A percentile compares a stretch with the other conserved stretches of the same genome.
These are phyloP conservation scores for Hypoxylon sp. DNA, from an alignment of 2,329 filamentous ascomycete species.

Conservation along the genomic window DNA sequence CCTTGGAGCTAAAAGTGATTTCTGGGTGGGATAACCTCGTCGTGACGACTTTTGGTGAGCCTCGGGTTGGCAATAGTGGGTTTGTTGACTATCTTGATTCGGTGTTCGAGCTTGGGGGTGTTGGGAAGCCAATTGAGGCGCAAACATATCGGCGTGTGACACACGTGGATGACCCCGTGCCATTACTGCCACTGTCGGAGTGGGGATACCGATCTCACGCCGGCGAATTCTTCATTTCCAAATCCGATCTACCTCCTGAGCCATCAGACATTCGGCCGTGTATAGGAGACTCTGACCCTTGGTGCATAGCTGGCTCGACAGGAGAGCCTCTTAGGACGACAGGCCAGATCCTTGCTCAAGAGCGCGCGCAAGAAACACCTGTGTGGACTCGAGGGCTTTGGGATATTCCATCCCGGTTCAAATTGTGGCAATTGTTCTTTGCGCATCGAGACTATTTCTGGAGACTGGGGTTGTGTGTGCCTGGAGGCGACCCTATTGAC, in stretches of 20 bases:
- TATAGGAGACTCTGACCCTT: slow-evolving; percentile 76
- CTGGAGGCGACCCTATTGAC: slow-evolving; percentile 79
- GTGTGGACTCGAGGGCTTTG: slow-evolving; percentile 63
- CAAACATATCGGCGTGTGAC: slow-evolving; percentile 82
- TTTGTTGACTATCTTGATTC: slow-evolving; percentile 70
- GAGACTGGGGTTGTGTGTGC: slow-evolving; percentile 90
- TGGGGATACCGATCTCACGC: slow-evolving; percentile 91
- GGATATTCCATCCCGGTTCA: slow-evolving; percentile 72
- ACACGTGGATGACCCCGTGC: slow-evolving; percentile 88
- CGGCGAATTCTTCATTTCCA: slow-evolving; percentile 89
- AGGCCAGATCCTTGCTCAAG: slow-evolving; percentile 45
- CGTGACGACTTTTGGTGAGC: slow-evolving; percentile 95
- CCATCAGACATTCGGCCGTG: slow-evolving; percentile 80
- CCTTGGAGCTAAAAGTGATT: slow-evolving; percentile 79
- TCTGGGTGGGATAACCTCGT: slow-evolving; percentile 80
- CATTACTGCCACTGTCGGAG: slow-evolving; percentile 85
- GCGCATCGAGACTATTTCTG: slow-evolving; percentile 98
- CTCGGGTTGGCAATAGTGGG: slow-evolving; percentile 72
- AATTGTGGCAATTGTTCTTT: slow-evolving; percentile 93
- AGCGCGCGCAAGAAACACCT: slow-evolving; percentile 42
- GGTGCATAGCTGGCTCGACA: slow-evolving; percentile 77
- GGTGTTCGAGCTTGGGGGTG: slow-evolving; percentile 63
- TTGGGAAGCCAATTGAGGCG: slow-evolving; percentile 53
- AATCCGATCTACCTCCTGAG: slow-evolving; percentile 76
- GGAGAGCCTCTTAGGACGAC: slow-evolving; percentile 51